phyloP scores from a whole-genome alignment of 1,284 basidiomycete species.

The Flammula alnicola region DNA sequence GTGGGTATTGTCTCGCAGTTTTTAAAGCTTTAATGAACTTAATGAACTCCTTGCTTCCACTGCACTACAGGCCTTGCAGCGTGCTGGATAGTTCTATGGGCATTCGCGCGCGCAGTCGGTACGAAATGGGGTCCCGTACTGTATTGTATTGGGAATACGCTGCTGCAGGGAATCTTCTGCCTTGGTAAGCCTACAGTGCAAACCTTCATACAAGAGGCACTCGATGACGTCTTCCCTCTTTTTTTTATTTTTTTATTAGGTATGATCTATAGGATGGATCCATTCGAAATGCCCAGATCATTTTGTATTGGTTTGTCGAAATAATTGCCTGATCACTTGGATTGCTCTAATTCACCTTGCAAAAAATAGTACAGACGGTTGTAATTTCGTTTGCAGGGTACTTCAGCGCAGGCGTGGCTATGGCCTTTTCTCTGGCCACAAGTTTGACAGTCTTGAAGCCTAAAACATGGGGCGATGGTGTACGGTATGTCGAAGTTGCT shows the following conservation, averaged over 20 bases:
- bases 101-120: slow-evolving; percentile 44
- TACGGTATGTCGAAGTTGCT: too few relatives aligned
- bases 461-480: slow-evolving; percentile 40
- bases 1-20: slow-evolving; percentile 26
- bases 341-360: too few relatives aligned
- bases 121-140: slow-evolving; percentile 48
- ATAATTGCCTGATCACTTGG: too few relatives aligned
- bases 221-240: not conserved
- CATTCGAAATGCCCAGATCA: slow-evolving; percentile 54
- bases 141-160: slow-evolving; percentile 51
- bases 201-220: not conserved
- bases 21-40: not conserved
- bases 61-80: slow-evolving; percentile 45
- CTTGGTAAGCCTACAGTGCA: slow-evolving; percentile 31
- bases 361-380: slow-evolving; percentile 53
- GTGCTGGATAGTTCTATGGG: slow-evolving; percentile 51
- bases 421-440: slow-evolving; percentile 54
- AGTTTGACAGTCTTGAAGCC: slow-evolving; percentile 52
- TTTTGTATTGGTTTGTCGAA: slow-evolving; percentile 61
- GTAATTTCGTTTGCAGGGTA: slow-evolving; percentile 51
- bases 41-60: too few relatives aligned
- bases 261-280: slow-evolving; percentile 66
- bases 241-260: slow-evolving; percentile 41
- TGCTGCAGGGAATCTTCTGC: slow-evolving; percentile 54
- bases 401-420: slow-evolving; percentile 53